Base-by-base conservation (phyloP, 2,329 filamentous ascomycete species). In the Didymella pomorum region DNA sequence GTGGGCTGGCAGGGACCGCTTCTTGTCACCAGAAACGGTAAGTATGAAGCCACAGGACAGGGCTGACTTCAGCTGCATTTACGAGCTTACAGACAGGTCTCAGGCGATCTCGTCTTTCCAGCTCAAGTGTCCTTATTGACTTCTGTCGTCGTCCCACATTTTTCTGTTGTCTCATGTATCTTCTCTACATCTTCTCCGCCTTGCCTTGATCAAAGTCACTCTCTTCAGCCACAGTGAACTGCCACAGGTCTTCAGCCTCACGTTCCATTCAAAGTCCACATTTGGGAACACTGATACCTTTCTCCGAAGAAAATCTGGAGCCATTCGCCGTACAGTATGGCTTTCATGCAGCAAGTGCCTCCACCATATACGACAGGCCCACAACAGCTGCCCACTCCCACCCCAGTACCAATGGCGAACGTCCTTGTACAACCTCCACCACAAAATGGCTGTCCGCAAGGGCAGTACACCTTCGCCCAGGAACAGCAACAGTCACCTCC, bases 31-130 rank as follows among this genome's bases (percentile, higher is more conserved):
- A 42, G 29, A 70, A 60, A 18, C 20, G 63, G 69, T 43, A 64
- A 67, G 62, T 57, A 58, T 56, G 55, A 66, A 67, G 66, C 66
- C 69, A 71, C 68, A 49, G 23, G 25, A 46, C 64, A 65, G 62
- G 67, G 66, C 69, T 64, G 66, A 65, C 57, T 35, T 35, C 31
- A 35, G 31, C 31, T 35, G 31, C 31, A n/a, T 35, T 35, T n/a
- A 35, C 31, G 31, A 35, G 31, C 31, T 35, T n/a, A 35, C 14
- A 35, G 31, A 35, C 16, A n/a, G 16, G 31, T 7, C 31, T n/a
- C 31, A 35, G 7, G 16, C 29, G 16, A 35, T n/a, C 16, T n/a
- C 16, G 31, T 35, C 31, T 9, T n/a, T n/a, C 16, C 31, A 35
- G 31, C 31, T 35, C 7, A 35, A n/a, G 31, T n/a, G 9, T n/a